phyloP scores from a whole-genome alignment of 345 rosid species.

The Populus alba region DNA sequence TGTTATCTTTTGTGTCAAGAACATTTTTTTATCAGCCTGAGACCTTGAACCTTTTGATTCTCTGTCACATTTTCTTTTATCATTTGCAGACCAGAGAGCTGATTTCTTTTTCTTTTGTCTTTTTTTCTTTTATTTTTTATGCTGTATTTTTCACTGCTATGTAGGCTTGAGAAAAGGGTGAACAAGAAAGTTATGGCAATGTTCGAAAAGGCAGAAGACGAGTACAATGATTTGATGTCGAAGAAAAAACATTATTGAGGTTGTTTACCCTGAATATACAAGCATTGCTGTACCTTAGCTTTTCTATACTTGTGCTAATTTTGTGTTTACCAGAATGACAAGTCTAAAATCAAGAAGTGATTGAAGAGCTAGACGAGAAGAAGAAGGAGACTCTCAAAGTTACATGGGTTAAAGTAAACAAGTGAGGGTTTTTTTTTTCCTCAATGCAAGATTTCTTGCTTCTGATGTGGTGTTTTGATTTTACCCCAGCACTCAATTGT shows the following conservation, averaged over 20 bases:
- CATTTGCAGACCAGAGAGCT: constrained; percentile 8
- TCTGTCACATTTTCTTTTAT: not conserved
- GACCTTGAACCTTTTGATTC: not conserved
- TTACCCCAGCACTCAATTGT: not conserved
- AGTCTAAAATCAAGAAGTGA: constrained; percentile 84
- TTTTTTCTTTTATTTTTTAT: constrained; percentile 1
- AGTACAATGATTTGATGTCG: constrained; percentile 72
- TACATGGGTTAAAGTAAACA: constrained; percentile 93
- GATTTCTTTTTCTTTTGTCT: not conserved
- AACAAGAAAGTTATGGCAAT: constrained; percentile 97
- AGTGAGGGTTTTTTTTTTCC: constrained; percentile 32
- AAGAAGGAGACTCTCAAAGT: constrained; percentile 87
- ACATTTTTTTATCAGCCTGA: not conserved
- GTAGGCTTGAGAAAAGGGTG: constrained; percentile 89
- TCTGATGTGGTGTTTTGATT: not conserved
- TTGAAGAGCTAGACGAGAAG: constrained; percentile 97
- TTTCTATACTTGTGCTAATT: constrained; percentile 10
- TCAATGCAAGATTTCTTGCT: not conserved
- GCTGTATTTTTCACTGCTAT: constrained; percentile 13
- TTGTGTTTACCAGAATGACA: constrained; percentile 57
- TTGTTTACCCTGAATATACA: constrained; percentile 31
- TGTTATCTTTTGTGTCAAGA: not conserved
- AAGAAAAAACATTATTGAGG: constrained; percentile 94
- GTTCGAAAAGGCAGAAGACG: constrained; percentile 99
- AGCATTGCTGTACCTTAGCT: constrained; percentile 7